phyloP scores from a whole-genome alignment of 768 basidiomycete genomes.

The Fibroporia radiculosa region DNA sequence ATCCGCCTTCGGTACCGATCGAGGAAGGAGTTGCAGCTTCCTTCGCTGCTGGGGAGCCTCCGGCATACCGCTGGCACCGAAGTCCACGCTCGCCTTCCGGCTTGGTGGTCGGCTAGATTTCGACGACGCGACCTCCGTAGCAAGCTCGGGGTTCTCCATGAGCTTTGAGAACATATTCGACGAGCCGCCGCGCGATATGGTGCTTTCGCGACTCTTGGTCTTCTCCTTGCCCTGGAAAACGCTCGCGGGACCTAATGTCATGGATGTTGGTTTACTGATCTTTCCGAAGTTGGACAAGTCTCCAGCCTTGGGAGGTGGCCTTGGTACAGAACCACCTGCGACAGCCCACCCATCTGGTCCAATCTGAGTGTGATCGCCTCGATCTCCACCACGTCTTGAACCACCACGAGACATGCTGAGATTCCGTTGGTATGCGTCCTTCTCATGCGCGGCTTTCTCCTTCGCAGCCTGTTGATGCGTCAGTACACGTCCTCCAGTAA shows the following conservation, averaged over 20 bases:
- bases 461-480: slow-evolving; percentile 57
- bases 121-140: slow-evolving; percentile 34
- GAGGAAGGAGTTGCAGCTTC: slow-evolving; percentile 68
- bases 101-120: slow-evolving; percentile 48
- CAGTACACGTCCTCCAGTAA: background rate
- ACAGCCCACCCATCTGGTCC: slow-evolving; percentile 89
- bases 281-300: slow-evolving; percentile 87
- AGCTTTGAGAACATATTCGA: slow-evolving; percentile 90
- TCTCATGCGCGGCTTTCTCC: slow-evolving; percentile 83
- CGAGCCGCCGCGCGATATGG: slow-evolving; percentile 74
- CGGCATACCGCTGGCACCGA: slow-evolving; percentile 35
- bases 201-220: slow-evolving; percentile 49
- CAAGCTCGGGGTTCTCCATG: slow-evolving; percentile 50
- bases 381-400: slow-evolving; percentile 78
- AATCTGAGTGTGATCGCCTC: slow-evolving; percentile 46
- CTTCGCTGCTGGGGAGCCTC: slow-evolving; percentile 52
- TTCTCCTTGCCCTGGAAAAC: slow-evolving; percentile 76
- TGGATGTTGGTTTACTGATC: slow-evolving; percentile 57
- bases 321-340: slow-evolving; percentile 30
- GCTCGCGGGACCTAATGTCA: slow-evolving; percentile 79
- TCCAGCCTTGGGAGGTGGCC: slow-evolving; percentile 69
- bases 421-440: slow-evolving; percentile 51
- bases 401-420: slow-evolving; percentile 85
- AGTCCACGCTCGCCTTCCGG: slow-evolving; percentile 44
- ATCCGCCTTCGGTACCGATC: slow-evolving; percentile 58